phyloP scores from a whole-genome alignment of 192 early-diverging fungal genomes.

The Entrophospora sp. region DNA sequence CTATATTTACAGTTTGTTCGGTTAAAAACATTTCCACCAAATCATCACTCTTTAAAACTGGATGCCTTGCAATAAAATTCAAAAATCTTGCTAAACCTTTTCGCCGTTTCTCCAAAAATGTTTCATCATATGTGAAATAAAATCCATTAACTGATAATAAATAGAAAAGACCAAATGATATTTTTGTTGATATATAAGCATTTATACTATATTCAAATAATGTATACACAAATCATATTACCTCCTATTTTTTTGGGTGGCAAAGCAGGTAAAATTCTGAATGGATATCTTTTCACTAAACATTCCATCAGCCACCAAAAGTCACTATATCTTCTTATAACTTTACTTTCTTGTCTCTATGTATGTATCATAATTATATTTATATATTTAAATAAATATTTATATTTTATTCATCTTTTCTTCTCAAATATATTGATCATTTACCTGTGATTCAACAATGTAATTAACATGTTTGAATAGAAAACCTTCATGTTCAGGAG shows the following conservation, averaged over 20 bases:
- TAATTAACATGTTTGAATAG: slow-evolving; percentile 81
- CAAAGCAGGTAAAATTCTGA: slow-evolving; percentile 67
- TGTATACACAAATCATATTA: slow-evolving; percentile 23
- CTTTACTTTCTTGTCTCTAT: slow-evolving; percentile 40
- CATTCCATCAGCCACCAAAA: slow-evolving; percentile 83
- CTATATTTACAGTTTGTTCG: slow-evolving; percentile 53
- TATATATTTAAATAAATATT: background rate
- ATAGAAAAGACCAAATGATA: too few relatives aligned
- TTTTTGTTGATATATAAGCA: background rate
- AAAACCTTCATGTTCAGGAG: slow-evolving; percentile 43
- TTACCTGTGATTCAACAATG: slow-evolving; percentile 63
- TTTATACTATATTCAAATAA: background rate
- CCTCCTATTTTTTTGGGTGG: slow-evolving; percentile 86
- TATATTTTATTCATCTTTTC: slow-evolving; percentile 19
- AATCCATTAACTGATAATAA: slow-evolving; percentile 27
- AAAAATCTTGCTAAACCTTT: slow-evolving; percentile 64
- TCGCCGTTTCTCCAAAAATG: slow-evolving; percentile 62
- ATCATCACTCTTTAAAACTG: slow-evolving; percentile 54
- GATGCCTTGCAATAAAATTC: slow-evolving; percentile 69
- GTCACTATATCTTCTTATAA: slow-evolving; percentile 82
- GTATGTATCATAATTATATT: background rate
- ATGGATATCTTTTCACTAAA: slow-evolving; percentile 71
- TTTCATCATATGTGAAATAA: slow-evolving; percentile 45
- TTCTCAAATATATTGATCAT: too few relatives aligned
- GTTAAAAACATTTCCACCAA: slow-evolving; percentile 57